A percentile compares a stretch with the other conserved stretches of the same genome.
Evolutionary conservation across 1,284 basidiomycete genomes (phyloP).

Genomic region (Microbotryum scabiosae): DNA sequence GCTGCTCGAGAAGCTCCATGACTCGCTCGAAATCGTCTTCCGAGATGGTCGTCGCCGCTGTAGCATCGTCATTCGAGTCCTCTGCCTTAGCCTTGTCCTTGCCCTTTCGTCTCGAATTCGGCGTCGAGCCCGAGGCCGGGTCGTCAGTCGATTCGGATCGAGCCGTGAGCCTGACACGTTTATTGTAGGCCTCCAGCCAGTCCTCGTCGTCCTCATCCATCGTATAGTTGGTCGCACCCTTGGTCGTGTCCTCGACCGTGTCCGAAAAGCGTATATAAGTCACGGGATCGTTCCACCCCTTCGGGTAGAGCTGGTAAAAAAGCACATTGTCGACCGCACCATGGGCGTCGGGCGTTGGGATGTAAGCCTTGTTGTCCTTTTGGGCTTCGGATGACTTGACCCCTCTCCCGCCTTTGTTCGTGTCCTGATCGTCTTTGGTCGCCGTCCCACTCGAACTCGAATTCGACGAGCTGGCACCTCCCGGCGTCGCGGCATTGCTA

Average conservation of each 20-base stretch:
- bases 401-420: not conserved
- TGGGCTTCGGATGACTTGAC: slow-evolving; percentile 3
- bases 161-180: slow-evolving; percentile 9
- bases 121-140: not conserved
- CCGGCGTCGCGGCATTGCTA: not conserved
- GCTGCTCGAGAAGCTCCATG: slow-evolving; percentile 88
- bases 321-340: slow-evolving; percentile 58
- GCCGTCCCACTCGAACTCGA: not conserved
- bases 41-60: slow-evolving; percentile 51
- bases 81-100: slow-evolving; percentile 42
- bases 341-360: slow-evolving; percentile 84
- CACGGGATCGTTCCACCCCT: slow-evolving; percentile 62
- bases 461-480: not conserved
- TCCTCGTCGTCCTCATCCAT: slow-evolving; percentile 95
- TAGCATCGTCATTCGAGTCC: slow-evolving; percentile 45
- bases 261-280: slow-evolving; percentile 78
- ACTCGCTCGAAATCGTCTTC: slow-evolving; percentile 92
- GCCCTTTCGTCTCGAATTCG: slow-evolving; percentile 26
- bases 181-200: slow-evolving; percentile 86
- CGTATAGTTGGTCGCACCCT: slow-evolving; percentile 63
- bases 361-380: slow-evolving; percentile 46
- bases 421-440: not conserved
- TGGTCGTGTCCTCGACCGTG: slow-evolving; percentile 73
- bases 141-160: not conserved
- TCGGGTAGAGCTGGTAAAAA: slow-evolving; percentile 63